Evolutionary conservation across 805 yeast genomes (phyloP).

Genomic region (Suhomyces emberorum): DNA sequence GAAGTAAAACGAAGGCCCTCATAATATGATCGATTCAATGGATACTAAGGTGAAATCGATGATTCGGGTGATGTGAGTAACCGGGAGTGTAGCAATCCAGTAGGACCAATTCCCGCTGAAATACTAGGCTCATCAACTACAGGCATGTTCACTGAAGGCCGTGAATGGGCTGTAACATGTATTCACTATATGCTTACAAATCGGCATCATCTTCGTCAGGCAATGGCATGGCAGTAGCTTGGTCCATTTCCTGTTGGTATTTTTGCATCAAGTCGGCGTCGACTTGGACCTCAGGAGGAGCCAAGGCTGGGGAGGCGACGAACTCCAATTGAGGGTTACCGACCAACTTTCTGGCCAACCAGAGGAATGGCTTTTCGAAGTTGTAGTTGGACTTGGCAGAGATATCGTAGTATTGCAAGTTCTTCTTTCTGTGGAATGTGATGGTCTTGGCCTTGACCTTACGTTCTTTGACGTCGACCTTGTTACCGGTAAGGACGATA

Average conservation of each 20-base stretch:
- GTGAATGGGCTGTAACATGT: too few relatives aligned
- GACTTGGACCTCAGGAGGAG: constrained; percentile 98
- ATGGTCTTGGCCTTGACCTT: constrained; percentile 99
- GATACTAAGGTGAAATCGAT: too few relatives aligned
- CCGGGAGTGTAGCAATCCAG: too few relatives aligned
- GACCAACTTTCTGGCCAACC: constrained; percentile 99
- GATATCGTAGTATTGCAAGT: constrained; percentile 98
- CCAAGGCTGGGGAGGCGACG: constrained; percentile 98
- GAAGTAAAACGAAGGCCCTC: too few relatives aligned
- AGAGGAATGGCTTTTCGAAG: constrained; percentile 99
- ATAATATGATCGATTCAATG: too few relatives aligned
- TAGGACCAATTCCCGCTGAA: too few relatives aligned
- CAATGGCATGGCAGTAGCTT: constrained; percentile 98
- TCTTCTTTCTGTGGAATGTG: constrained; percentile 99
- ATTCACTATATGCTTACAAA: constrained; percentile 51
- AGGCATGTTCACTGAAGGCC: too few relatives aligned
- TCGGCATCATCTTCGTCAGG: constrained; percentile 99
- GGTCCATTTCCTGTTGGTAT: constrained; percentile 99
- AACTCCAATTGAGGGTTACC: constrained; percentile 98
- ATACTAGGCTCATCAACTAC: too few relatives aligned
- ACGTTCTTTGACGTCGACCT: constrained; percentile 99
- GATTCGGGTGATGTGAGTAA: too few relatives aligned
- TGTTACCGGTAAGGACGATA: constrained; percentile 98
- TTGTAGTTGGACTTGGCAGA: constrained; percentile 99
- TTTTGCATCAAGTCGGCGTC: constrained; percentile 95